These are phyloP conservation scores for Daphne laureola DNA, from an alignment of 441 rosid species.

Conservation along the genomic window DNA sequence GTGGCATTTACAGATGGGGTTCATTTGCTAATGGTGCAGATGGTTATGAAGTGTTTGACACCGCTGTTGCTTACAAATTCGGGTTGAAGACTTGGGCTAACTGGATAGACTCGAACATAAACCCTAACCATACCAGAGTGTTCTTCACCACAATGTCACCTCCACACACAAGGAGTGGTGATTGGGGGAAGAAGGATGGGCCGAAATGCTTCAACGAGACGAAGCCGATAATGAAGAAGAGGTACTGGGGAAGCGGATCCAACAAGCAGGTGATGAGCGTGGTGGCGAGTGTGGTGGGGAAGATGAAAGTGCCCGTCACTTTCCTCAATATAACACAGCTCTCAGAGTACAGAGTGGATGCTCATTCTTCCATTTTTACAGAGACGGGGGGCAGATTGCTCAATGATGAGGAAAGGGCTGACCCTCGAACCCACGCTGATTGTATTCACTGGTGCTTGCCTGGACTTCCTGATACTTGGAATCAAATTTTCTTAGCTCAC, in stretches of 20 bases:
- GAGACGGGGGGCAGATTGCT: slow-evolving; percentile 69
- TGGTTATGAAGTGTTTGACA: slow-evolving; percentile 53
- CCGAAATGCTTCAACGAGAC: slow-evolving; percentile 82
- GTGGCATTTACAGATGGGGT: slow-evolving; percentile 53
- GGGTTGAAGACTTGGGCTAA: slow-evolving; percentile 92
- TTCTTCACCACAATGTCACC: slow-evolving; percentile 94
- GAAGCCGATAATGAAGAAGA: slow-evolving; percentile 55
- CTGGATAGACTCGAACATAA: slow-evolving; percentile 77
- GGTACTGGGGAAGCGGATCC: slow-evolving; percentile 68
- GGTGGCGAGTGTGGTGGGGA: slow-evolving; percentile 33
- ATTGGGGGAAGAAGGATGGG: slow-evolving; percentile 63
- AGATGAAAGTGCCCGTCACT: slow-evolving; percentile 68
- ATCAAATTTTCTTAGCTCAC: slow-evolving; percentile 61
- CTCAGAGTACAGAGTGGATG: slow-evolving; percentile 79
- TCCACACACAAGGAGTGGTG: slow-evolving; percentile 64
- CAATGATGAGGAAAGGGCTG: slow-evolving; percentile 55
- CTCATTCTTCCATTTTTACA: slow-evolving; percentile 65
- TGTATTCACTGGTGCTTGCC: slow-evolving; percentile 97
- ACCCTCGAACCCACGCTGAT: slow-evolving; percentile 63
- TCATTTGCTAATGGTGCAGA: slow-evolving; percentile 73
- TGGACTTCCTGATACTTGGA: slow-evolving; percentile 89
- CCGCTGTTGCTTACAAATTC: slow-evolving; percentile 61
- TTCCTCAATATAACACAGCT: slow-evolving; percentile 76
- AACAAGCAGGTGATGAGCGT: slow-evolving; percentile 67
- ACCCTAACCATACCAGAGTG: slow-evolving; percentile 69